Conservation (phyloP, 192 early-diverging fungal species). For the Dissophora globulifera region DNA sequence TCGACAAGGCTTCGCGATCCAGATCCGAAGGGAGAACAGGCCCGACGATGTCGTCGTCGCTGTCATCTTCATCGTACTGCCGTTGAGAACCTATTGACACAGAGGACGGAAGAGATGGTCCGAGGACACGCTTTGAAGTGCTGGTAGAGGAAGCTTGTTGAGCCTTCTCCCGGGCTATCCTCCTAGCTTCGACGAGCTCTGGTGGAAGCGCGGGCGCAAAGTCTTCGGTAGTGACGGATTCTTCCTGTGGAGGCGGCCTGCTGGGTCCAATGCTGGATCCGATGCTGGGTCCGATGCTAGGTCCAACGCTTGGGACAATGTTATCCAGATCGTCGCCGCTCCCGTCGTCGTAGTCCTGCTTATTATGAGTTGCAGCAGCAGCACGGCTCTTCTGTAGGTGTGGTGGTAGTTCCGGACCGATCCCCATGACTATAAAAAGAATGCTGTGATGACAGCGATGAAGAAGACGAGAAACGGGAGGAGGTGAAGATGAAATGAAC, state of each 20-base stretch:
- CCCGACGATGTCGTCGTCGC: constrained; percentile 52
- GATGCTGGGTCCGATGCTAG: constrained; percentile 33
- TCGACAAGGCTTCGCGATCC: constrained; percentile 31
- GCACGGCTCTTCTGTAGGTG: constrained; percentile 37
- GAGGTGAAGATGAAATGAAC: too few relatives aligned
- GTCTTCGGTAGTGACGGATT: constrained; percentile 19
- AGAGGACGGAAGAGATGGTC: constrained; percentile 39
- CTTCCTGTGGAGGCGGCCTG: constrained; percentile 7
- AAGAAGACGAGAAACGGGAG: too few relatives aligned
- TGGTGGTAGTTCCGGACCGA: constrained; percentile 59
- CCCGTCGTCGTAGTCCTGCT: constrained; percentile 3
- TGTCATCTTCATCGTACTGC: constrained; percentile 3
- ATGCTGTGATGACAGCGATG: too few relatives aligned
- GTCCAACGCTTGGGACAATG: constrained; percentile 31
- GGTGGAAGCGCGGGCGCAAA: constrained; percentile 51
- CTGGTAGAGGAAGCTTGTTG: constrained; percentile 4
- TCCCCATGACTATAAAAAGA: constrained; percentile 41
- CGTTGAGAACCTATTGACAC: background rate
- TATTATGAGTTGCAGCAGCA: too few relatives aligned
- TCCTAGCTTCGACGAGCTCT: constrained; percentile 41
- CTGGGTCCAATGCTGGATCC: constrained; percentile 28
- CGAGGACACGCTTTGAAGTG: constrained; percentile 34
- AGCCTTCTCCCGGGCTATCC: constrained; percentile 5
- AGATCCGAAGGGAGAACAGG: constrained; percentile 45
- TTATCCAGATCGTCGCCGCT: constrained; percentile 22